Evolutionary conservation across 352 stramenopile species (phyloP), one percentile per base, ranked within the genome.

Genomic region (Phytophthora europaea): DNA sequence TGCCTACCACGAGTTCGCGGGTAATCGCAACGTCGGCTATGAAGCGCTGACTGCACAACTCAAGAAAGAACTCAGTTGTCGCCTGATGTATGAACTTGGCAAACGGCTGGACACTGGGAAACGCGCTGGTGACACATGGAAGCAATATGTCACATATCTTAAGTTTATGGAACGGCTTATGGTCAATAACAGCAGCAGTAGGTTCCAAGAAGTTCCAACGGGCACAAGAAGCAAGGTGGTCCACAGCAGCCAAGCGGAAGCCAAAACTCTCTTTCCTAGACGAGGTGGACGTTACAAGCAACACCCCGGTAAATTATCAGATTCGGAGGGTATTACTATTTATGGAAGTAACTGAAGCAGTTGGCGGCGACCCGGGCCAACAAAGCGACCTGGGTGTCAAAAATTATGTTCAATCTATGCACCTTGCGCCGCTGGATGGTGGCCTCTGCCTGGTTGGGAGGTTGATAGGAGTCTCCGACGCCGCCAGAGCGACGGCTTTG

Each of bases 141-240:
- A 61, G 26, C 62, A 69, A n/a, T 62, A 52, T 38, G 20, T 62
- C 4, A 61, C 38, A 4, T 64, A 70, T 18, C 31, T 70, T 6
- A 53, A 70, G 31, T 59, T 60, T 20, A 65, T 70, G 4, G 63
- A 57, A 43, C 51, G 54, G 1, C 26, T 70, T 1, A 70, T 70
- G 54, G 45, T 54, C 40, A 48, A 15, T 15, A 48, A 13, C 40
- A 48, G 40, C 40, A 13, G n/a, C 40, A 48, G 15, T 13, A 20
- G n/a, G 40, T 6, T 2, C 40, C 7, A 13, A 15, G 16, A 2
- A 48, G 20, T n/a, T n/a, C n/a, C 40, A 48, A 48, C 15, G n/a
- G n/a, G n/a, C n/a, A n/a, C n/a, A 48, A 48, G 16, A 48, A 48
- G 40, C 40, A 48, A 7, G 40, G 40, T 5, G 16, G 40, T 16